These are phyloP conservation scores for Arabidopsis thaliana DNA, from an alignment of 345 rosid genomes.

Conservation along the genomic window DNA sequence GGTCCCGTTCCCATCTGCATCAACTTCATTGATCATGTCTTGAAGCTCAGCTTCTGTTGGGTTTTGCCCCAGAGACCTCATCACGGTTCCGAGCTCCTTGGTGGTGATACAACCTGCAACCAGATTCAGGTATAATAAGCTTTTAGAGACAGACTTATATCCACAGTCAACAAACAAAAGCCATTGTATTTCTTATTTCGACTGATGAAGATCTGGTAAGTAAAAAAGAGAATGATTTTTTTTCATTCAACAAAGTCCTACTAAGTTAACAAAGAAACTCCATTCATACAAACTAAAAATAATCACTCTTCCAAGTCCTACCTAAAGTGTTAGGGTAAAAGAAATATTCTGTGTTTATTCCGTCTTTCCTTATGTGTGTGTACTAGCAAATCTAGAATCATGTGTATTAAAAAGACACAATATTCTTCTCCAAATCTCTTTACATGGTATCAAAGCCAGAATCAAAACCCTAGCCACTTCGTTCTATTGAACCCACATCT, in stretches of 20 bases:
- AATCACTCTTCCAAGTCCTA: conserved; percentile 9
- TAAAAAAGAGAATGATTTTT: neutral
- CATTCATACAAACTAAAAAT: conserved; percentile 7
- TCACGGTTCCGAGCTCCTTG: conserved; percentile 53
- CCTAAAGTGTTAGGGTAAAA: neutral
- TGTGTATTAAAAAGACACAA: conserved; percentile 12
- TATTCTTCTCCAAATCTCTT: conserved; percentile 16
- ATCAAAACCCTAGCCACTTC: neutral
- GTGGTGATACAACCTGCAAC: conserved; percentile 52
- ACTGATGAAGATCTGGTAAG: neutral
- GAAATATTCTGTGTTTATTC: neutral
- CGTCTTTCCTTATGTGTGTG: conserved; percentile 6
- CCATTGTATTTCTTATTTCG: neutral
- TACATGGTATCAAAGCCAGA: conserved; percentile 6
- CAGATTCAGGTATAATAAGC: conserved; percentile 4
- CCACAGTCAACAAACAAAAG: neutral
- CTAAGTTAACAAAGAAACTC: conserved; percentile 8
- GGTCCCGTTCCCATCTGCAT: conserved; percentile 49
- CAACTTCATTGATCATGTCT: conserved; percentile 51
- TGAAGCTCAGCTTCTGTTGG: conserved; percentile 53
- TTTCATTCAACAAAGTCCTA: neutral
- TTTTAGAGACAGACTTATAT: neutral
- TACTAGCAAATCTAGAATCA: neutral
- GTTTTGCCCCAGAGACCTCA: conserved; percentile 51
- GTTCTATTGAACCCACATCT: neutral